Conservation (phyloP, 2,329 filamentous ascomycete species). For the Huntiella omanensis region DNA sequence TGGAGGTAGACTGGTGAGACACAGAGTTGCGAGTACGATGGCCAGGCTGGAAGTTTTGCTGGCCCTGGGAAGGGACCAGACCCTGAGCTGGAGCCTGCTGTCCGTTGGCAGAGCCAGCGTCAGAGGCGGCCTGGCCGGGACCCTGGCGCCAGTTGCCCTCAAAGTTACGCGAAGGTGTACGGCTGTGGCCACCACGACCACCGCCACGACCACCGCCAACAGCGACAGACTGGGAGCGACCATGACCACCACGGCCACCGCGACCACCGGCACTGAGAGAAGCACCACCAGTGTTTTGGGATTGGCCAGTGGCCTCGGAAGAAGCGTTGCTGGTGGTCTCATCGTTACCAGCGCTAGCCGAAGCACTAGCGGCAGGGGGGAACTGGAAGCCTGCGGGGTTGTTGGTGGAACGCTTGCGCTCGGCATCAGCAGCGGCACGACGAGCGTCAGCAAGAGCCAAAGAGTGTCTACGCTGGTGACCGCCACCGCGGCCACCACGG, state of each 20-base stretch:
- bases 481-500: conserved; percentile 56
- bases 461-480: conserved; percentile 87
- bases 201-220: conserved; percentile 49
- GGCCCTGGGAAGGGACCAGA: conserved; percentile 40
- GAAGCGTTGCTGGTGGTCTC: conserved; percentile 22
- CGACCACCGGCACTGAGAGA: conserved; percentile 20
- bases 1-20: conserved; percentile 51
- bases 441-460: conserved; percentile 88
- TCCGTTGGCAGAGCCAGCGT: not conserved
- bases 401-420: conserved; percentile 76
- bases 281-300: conserved; percentile 22
- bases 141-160: conserved; percentile 88
- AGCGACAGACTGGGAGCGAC: conserved; percentile 84
- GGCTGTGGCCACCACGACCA: conserved; percentile 45
- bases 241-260: conserved; percentile 41
- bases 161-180: conserved; percentile 79
- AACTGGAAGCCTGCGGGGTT: conserved; percentile 72
- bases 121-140: conserved; percentile 22
- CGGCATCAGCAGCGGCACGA: conserved; percentile 88
- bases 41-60: conserved; percentile 72
- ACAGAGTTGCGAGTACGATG: conserved; percentile 75
- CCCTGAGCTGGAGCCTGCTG: conserved; percentile 27
- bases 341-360: conserved; percentile 35
- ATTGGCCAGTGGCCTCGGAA: conserved; percentile 16
- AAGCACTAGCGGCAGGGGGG: conserved; percentile 53